Base-by-base conservation (phyloP, 495 filamentous ascomycete genomes). In the Penicillium flavigenum region DNA sequence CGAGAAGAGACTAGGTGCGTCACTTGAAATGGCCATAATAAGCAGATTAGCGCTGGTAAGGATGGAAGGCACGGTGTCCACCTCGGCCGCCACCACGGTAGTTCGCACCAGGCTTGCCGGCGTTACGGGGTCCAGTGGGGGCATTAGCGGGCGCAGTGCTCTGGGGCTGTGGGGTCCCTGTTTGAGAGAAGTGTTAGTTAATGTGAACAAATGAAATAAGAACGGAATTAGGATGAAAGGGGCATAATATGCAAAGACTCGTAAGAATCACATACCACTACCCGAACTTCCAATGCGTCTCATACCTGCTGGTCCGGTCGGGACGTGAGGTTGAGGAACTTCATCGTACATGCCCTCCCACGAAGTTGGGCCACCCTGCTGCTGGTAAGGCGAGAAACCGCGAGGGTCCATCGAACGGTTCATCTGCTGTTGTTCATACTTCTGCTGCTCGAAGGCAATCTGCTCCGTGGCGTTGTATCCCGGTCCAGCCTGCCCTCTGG, bases 261-360 rank as follows among this genome's bases (percentile, higher is more conserved):
- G 22, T 29, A 47, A 55, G 51, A 51, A 42, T 43, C 24, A 65
- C 65, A 65, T 75, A 70, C 83, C 82, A 45, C 83, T 70, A 46
- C 83, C 79, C 43, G 83, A 79, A 49, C 77, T 76, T 27, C 79
- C 74, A 20, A 68, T 69, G 26, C 79, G 71, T 50, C 72, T 76
- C 59, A 81, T 80, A 45, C 81, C 76, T 45, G 76, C 66, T 22
- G 81, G 81, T 47, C 82, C 82, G 4, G 72, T 68, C 49, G 77
- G 78, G 54, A 86, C 82, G 55, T 87, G 85, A 9, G 92, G 92
- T 65, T 92, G 91, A 22, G 95, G 95, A 1, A 96, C 91, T 69
- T 97, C 94, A 69, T 98, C 94, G 71, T 98, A 98, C 94, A 98
- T 98, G 54, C 94, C 94, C 72, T 98, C 94, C 93, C 94, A 98